A percentile compares a stretch with the other conserved stretches of the same genome.
phyloP scores from a whole-genome alignment of 306 rosid genomes.

The Cucurbita maxima region DNA sequence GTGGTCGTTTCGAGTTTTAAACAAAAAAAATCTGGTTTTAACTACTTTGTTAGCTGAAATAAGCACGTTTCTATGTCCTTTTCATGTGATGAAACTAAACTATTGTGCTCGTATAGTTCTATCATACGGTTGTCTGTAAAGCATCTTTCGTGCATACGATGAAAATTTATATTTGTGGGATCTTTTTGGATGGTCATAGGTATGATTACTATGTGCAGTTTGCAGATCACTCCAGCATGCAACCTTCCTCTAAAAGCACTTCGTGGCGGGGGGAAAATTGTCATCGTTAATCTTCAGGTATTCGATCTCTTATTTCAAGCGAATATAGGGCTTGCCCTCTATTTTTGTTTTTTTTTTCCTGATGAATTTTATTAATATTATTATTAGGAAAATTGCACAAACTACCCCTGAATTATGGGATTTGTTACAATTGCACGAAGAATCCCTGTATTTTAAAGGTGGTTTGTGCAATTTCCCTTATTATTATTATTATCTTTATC shows the following conservation, averaged over 20 bases:
- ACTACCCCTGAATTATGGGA: no score
- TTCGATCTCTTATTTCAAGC: not conserved
- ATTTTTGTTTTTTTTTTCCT: not conserved
- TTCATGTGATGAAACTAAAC: not conserved
- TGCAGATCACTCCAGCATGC: conserved; percentile 99
- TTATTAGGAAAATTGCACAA: not conserved
- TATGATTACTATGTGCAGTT: conserved; percentile 37
- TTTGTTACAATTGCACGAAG: no score
- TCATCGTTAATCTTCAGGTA: conserved; percentile 96
- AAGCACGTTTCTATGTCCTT: not conserved
- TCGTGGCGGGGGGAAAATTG: conserved; percentile 91
- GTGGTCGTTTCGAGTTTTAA: not conserved
- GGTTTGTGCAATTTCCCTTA: no score
- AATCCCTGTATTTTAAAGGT: no score
- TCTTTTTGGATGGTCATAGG: conserved; percentile 13
- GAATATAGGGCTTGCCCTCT: not conserved
- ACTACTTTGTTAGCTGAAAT: not conserved
- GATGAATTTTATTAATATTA: not conserved
- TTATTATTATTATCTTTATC: not conserved
- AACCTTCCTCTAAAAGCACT: conserved; percentile 86
- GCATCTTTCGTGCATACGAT: not conserved
- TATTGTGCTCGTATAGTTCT: not conserved
- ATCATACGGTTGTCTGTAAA: not conserved
- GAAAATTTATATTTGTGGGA: conserved; percentile 6
- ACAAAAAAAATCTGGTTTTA: not conserved